These are phyloP conservation scores for Wallacemonas sp. DNA, from an alignment of 208 protist genomes.

Conservation along the genomic window DNA sequence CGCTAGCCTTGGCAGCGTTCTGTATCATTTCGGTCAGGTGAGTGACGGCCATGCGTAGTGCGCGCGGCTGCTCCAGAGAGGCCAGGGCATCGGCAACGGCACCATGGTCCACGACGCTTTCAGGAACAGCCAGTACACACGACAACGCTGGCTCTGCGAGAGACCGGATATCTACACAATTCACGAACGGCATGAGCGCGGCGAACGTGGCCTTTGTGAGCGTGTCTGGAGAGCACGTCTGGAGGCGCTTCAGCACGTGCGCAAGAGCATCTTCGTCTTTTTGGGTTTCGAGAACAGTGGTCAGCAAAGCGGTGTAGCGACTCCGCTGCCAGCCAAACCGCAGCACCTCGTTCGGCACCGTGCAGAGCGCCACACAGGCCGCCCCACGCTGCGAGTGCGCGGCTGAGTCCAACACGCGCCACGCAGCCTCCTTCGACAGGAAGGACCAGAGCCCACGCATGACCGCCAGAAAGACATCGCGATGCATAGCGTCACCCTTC, in stretches of 20 bases:
- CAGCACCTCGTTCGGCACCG: constrained; percentile 7
- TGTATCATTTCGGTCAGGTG: not conserved
- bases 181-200: not conserved
- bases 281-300: constrained; percentile 2
- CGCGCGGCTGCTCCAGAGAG: not conserved
- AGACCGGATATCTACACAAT: not conserved
- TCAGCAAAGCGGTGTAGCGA: constrained; percentile 19
- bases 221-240: not conserved
- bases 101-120: not conserved
- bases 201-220: not conserved
- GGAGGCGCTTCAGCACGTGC: not conserved
- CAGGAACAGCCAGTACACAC: not conserved
- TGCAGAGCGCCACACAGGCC: constrained; percentile 21
- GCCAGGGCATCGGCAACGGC: not conserved
- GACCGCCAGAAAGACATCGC: constrained; percentile 25
- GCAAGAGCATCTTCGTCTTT: not conserved
- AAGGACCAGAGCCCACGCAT: constrained; percentile 21
- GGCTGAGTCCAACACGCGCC: constrained; percentile 1
- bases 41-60: not conserved
- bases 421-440: constrained; percentile 19
- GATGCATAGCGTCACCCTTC: constrained; percentile 15
- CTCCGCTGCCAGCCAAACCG: constrained; percentile 17
- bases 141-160: not conserved
- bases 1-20: not conserved
- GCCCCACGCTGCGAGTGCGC: constrained; percentile 5